Evolutionary conservation across 1,139 yeast species (phyloP), one percentile per base, ranked within the genome.

Genomic region (Candida frijolesensis): DNA sequence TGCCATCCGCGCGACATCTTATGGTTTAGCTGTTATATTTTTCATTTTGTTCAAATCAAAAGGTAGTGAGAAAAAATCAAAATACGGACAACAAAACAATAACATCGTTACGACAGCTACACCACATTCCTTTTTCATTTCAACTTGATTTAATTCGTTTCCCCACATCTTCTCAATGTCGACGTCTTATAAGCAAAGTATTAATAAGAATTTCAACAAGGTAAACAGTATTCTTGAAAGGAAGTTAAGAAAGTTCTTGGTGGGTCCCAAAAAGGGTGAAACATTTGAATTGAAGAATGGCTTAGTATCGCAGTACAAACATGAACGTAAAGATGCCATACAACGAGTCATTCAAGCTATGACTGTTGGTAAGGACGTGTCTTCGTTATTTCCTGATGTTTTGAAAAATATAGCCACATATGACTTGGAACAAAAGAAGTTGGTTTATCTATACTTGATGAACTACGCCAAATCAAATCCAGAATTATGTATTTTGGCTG

Each of bases 341-440:
- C 96, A 92, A 70, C 79, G 97, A 52, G 96, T 96, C 22, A 95
- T 95, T 63, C 96, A 95, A 52, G 98, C 97, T 54, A 95, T 95
- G 99, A 95, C 99, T 0, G 83, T 92, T 32, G 99, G 99, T n/a
- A 95, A 95, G 66, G 99, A 95, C 68, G 98, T 95, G 29, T 89
- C 96, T 11, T 84, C 96, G 1, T 77, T 95, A 54, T 95, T 95
- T 60, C 99, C 99, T 1, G 98, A 95, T 66, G 96, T 95, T 33
- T 75, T 95, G 67, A 95, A 95, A 72, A 95, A 95, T 68, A 88
- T 95, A 59, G 98, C 99, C 54, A 95, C 99, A 3, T 95, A 89
- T 63, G 99, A 95, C 68, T 76, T 95, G 57, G 97, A 95, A 60
- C 98, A 94, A 71, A 95, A 95, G 80, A 95, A 95, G 67, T 79